Conservation (phyloP, 2,329 filamentous ascomycete species). For the Clonostachys solani region DNA sequence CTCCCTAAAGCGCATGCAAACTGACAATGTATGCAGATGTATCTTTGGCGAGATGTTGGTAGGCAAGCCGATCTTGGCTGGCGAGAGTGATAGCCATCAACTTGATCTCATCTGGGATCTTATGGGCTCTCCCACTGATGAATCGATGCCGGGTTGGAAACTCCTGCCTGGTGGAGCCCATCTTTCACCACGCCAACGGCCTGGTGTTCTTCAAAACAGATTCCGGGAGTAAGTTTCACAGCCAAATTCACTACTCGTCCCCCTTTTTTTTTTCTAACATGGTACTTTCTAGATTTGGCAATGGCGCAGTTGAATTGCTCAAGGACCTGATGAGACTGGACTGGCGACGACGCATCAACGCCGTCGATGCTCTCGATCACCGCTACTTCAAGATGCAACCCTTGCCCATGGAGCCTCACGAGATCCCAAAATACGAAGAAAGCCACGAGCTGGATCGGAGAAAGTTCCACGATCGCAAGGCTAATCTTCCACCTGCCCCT, state of each 20-base stretch:
- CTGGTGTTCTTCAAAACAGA: conserved; percentile 63
- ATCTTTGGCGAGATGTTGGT: conserved; percentile 98
- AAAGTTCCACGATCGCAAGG: conserved; percentile 83
- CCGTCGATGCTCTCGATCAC: conserved; percentile 88
- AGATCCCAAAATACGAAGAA: conserved; percentile 89
- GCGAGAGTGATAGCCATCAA: conserved; percentile 85
- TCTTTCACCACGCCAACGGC: conserved; percentile 56
- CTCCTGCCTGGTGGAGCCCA: conserved; percentile 76
- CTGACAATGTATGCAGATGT: conserved; percentile 50
- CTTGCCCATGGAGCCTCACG: conserved; percentile 73
- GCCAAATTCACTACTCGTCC: not conserved
- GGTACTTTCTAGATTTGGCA: conserved; percentile 46
- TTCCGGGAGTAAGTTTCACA: conserved; percentile 62
- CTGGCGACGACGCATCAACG: conserved; percentile 85
- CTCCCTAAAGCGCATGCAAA: not conserved
- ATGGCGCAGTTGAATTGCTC: conserved; percentile 73
- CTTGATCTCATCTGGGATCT: conserved; percentile 92
- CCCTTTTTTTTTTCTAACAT: conserved; percentile 8
- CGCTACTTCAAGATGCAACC: conserved; percentile 83
- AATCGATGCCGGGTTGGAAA: conserved; percentile 90
- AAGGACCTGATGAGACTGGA: conserved; percentile 82
- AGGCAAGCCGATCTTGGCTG: conserved; percentile 86
- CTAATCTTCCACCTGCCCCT: conserved; percentile 81
- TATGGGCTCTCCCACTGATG: conserved; percentile 83
- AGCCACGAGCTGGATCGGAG: conserved; percentile 94